Base-by-base conservation (phyloP, 192 early-diverging fungal genomes). In the Backusella australiensis region DNA sequence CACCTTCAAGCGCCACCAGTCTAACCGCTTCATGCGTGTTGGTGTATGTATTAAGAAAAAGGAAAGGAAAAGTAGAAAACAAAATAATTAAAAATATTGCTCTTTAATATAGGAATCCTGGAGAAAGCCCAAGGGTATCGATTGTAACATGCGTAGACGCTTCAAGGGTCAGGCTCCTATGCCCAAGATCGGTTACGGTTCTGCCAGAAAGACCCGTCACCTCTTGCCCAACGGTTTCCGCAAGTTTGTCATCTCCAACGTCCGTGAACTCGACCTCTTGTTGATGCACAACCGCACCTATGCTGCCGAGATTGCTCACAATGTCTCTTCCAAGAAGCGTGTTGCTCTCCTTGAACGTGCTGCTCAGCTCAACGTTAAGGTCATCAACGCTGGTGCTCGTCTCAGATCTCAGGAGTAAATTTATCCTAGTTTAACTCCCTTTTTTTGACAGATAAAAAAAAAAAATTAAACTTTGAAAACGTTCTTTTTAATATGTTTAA, bases 41-140 rank as follows among this genome's bases (percentile, higher is more conserved):
- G 90, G 90, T 85, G 94, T 95, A 92, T 75, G 85, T 77, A 32
- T 52, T 17, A 44, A 44, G 4, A 38, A 0, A 39, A 35, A 71
- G 9, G 19, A 3, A 4, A 6, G 23, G 0, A 0, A 38, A 70
- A 0, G 19, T 41, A 32, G 6, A 59, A 53, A 59, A 44, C 4
- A 34, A 23, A 6, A 7, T 9, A 21, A 63, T 26, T 15, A 34
- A 63, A 15, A 21, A 42, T 53, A 38, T 12, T 39, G 26, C 7
- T 32, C 67, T n/a, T 3, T 32, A 9, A 67, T 88, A 96, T 88
- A 96, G 94, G 91, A 91, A 82, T 95, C 95, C 81, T 99, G 98
- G 98, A 94, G 98, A 89, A 97, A 98, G 88, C 98, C 98, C 82
- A 95, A 93, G 89, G 98, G 98, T 99, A 99, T 99, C 90, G 98